Conservation (phyloP, 1,139 yeast genomes). For the Hemisphaericaspora xylanilytica region DNA sequence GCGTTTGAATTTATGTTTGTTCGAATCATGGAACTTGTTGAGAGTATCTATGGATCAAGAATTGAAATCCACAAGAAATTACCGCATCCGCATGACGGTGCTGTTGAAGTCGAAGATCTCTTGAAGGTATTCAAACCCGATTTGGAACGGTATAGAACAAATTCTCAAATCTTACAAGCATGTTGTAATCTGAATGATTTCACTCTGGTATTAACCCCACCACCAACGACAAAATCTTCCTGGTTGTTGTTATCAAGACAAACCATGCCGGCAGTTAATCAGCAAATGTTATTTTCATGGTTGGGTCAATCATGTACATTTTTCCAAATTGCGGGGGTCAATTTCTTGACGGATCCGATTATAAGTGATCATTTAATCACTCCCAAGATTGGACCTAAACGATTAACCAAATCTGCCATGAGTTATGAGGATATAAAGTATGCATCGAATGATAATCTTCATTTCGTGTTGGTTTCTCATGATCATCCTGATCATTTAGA, state of each 20-base stretch:
- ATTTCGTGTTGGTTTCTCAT: constrained; percentile 79
- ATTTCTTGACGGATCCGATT: constrained; percentile 81
- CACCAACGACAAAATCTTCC: constrained; percentile 5
- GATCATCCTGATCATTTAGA: constrained; percentile 96
- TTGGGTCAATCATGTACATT: constrained; percentile 87
- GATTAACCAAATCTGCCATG: constrained; percentile 75
- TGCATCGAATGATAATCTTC: constrained; percentile 48
- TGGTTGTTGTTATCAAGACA: constrained; percentile 1
- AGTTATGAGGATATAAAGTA: constrained; percentile 56
- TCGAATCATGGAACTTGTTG: constrained; percentile 67
- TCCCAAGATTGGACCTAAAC: constrained; percentile 70
- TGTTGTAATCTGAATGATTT: constrained; percentile 26
- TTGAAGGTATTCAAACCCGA: constrained; percentile 63
- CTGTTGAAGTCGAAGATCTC: constrained; percentile 45
- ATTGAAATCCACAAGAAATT: constrained; percentile 38
- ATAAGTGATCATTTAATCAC: constrained; percentile 67
- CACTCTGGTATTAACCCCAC: constrained; percentile 12
- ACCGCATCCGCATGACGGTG: constrained; percentile 48
- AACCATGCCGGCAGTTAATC: constrained; percentile 27
- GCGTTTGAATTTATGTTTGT: constrained; percentile 79
- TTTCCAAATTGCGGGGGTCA: constrained; percentile 68
- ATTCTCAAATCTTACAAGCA: constrained; percentile 28
- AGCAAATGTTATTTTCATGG: constrained; percentile 77
- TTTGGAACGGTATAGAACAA: constrained; percentile 40
- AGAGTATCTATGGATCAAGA: constrained; percentile 64